Evolutionary conservation across 2,329 filamentous ascomycete genomes (phyloP).

Genomic region (Monosporascus sp.): DNA sequence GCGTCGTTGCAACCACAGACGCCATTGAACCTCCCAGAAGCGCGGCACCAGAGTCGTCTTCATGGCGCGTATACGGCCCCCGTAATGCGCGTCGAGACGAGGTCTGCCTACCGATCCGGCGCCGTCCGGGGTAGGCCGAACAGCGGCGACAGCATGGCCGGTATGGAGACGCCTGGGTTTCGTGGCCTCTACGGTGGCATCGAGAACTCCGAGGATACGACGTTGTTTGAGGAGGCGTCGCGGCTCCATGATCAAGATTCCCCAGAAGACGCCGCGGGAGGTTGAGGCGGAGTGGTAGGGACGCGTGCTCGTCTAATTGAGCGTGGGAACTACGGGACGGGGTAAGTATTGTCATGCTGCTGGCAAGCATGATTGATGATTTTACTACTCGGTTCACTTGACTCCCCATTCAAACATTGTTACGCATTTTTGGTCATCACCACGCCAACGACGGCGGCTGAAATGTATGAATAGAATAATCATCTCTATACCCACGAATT

Average conservation of each 20-base stretch:
- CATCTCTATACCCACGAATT: neutral
- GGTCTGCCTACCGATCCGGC: constrained; percentile 5
- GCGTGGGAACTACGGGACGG: no score
- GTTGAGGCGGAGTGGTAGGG: neutral
- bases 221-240: constrained; percentile 27
- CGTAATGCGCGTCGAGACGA: constrained; percentile 9
- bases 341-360: no score
- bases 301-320: no score
- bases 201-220: constrained; percentile 41
- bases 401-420: neutral
- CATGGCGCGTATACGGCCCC: constrained; percentile 40
- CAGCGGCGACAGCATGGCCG: constrained; percentile 29
- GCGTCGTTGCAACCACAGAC: constrained; percentile 44
- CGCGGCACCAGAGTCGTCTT: constrained; percentile 39
- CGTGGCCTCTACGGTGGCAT: constrained; percentile 41
- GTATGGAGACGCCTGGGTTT: constrained; percentile 38
- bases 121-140: constrained; percentile 7
- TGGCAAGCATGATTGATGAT: neutral
- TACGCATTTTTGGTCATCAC: neutral
- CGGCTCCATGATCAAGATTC: constrained; percentile 3
- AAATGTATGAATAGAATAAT: neutral
- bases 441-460: neutral
- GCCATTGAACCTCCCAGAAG: constrained; percentile 42
- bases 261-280: neutral
- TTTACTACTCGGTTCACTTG: neutral